phyloP scores from a whole-genome alignment of 192 early-diverging fungal genomes.

The Backusella tuberculispora region DNA sequence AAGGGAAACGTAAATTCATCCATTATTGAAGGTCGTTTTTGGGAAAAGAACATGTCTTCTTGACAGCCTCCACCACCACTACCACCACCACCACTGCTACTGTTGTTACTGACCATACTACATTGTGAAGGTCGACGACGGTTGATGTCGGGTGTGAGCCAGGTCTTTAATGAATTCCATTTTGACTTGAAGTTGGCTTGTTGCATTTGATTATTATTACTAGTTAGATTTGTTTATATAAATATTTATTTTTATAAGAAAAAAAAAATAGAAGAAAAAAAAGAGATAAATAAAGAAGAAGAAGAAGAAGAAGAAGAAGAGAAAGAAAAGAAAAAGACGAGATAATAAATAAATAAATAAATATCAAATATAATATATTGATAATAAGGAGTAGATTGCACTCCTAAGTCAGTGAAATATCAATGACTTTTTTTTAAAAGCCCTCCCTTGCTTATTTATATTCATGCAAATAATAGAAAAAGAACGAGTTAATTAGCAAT shows the following conservation, averaged over 20 bases:
- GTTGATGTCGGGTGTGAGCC: slow-evolving; percentile 23
- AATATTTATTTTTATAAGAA: background rate
- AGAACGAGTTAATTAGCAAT: slow-evolving; percentile 1
- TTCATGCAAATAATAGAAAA: slow-evolving; percentile 18
- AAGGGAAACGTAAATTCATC: slow-evolving; percentile 15
- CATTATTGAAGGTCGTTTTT: slow-evolving; percentile 6
- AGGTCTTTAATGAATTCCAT: slow-evolving; percentile 16
- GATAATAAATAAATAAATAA: slow-evolving; percentile 1
- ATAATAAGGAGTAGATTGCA: background rate
- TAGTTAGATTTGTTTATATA: background rate
- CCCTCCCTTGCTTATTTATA: slow-evolving; percentile 19
- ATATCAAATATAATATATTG: background rate
- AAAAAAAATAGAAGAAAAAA: background rate
- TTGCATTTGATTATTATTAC: background rate
- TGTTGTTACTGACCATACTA: slow-evolving; percentile 1
- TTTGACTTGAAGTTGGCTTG: slow-evolving; percentile 12
- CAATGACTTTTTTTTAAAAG: background rate
- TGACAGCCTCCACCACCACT: background rate
- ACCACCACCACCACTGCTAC: background rate
- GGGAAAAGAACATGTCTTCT: background rate
- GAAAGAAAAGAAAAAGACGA: background rate
- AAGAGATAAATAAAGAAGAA: background rate
- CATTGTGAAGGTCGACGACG: slow-evolving; percentile 18
- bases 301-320: background rate
- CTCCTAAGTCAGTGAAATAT: slow-evolving; percentile 21